Evolutionary conservation across 1,284 basidiomycete species (phyloP).

Genomic region (Cystobasidium slooffiae): DNA sequence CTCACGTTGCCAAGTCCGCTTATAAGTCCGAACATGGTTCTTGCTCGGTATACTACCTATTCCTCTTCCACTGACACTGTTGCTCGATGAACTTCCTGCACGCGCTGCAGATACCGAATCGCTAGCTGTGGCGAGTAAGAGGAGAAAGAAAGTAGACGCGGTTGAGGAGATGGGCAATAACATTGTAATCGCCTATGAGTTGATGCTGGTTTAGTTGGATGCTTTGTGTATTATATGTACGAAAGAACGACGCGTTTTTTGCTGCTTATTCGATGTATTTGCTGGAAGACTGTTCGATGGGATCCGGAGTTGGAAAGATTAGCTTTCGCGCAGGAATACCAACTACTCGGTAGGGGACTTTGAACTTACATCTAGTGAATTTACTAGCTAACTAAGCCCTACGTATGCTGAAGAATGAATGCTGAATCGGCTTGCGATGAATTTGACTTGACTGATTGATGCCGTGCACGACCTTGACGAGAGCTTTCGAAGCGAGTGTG

Average conservation of each 20-base stretch:
- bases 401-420: too few species aligned
- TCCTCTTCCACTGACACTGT: background rate
- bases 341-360: background rate
- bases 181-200: background rate
- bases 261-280: background rate
- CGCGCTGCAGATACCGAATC: background rate
- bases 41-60: constrained; percentile 2
- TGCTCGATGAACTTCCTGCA: background rate
- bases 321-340: background rate
- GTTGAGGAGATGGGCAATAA: background rate
- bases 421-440: too few species aligned
- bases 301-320: background rate
- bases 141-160: constrained; percentile 8
- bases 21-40: background rate
- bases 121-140: constrained; percentile 1
- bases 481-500: constrained; percentile 12
- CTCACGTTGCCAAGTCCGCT: constrained; percentile 31
- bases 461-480: too few species aligned
- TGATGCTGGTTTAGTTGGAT: background rate
- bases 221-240: too few species aligned
- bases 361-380: background rate
- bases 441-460: too few species aligned
- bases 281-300: background rate
- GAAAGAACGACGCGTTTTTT: background rate
- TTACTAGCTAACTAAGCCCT: background rate